Base-by-base conservation (phyloP, 495 filamentous ascomycete genomes). In the Trypethelium eluteriae region DNA sequence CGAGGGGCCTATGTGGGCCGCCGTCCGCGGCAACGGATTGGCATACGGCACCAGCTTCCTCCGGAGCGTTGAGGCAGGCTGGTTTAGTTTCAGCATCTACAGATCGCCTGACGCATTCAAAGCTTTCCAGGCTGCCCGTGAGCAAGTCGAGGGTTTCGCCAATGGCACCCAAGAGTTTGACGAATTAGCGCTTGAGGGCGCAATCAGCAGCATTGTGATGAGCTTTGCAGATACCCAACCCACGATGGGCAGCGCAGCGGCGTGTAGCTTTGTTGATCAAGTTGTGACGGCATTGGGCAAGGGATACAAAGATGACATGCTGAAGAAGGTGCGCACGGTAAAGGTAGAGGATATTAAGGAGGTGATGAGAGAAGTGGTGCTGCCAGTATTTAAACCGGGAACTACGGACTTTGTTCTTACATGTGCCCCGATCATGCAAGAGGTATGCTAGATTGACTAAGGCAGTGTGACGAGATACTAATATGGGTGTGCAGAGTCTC, bases 1-100 rank as follows among this genome's bases (percentile, higher is more conserved):
- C 18, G 95, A 98, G 78, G 94, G 94, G 2, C 95, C 94, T 4
- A 84, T 98, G 34, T 98, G 93, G 92, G 86, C 86, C 67, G 90
- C 91, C 2, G 87, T 96, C 62, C 92, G 94, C 47, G 94, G 94
- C 50, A 92, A 87, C 59, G 95, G 94, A 38, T 82, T 98, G 38
- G 94, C 93, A 1, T 99, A 99, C 74, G 91, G 91, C 16, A 87
- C 88, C 10, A 82, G 79, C 69, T 95, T 97, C 73, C 81, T 78
- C 14, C 85, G 86, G 66, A 86, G 90, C 69, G 78, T 90, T 49
- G 89, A 94, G 66, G 86, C 84, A 9, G 93, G 95, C 38, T 86
- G 89, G 64, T 76, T 96, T 62, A 85, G 86, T 67, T 93, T 92
- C 75, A 82, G 83, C 63, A 88, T 98, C 56, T 96, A 93, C 79